Evolutionary conservation across 2,329 filamentous ascomycete species (phyloP).

Genomic region (Fusarium pilosicola): DNA sequence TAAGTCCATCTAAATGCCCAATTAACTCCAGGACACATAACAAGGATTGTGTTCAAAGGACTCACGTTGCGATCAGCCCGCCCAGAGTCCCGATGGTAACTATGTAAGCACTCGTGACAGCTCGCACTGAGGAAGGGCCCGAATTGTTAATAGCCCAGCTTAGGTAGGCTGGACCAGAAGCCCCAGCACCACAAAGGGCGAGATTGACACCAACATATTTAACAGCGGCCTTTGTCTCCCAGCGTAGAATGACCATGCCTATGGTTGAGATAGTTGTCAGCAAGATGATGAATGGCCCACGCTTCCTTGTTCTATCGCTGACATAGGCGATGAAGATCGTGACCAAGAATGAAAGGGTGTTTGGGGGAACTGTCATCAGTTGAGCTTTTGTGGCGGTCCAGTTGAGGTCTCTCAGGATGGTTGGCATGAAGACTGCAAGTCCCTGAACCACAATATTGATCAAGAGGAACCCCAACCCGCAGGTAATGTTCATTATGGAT

Average conservation of each 20-base stretch:
- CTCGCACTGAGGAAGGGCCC: conserved; percentile 53
- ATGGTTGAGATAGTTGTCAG: neutral
- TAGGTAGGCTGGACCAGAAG: conserved; percentile 67
- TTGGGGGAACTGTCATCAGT: conserved; percentile 64
- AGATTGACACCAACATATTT: too few species aligned
- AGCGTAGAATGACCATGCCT: neutral
- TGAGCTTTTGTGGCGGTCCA: conserved; percentile 48
- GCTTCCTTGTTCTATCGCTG: conserved; percentile 70
- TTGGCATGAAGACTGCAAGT: neutral
- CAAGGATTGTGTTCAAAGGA: accelerated
- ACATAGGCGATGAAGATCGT: conserved; percentile 71
- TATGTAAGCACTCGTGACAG: conserved; percentile 51
- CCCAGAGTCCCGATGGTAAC: neutral
- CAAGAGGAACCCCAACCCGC: neutral
- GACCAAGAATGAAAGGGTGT: conserved; percentile 68
- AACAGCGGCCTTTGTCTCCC: conserved; percentile 54
- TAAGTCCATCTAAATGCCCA: neutral
- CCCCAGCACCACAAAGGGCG: conserved; percentile 67
- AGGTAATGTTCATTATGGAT: conserved; percentile 58
- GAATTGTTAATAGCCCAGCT: conserved; percentile 52
- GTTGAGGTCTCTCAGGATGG: conserved; percentile 53
- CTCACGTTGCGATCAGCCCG: too few species aligned
- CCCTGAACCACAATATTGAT: neutral
- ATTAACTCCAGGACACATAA: neutral
- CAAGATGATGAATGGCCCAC: conserved; percentile 63